Conservation (phyloP, 2,329 filamentous ascomycete species). For the Xylariaceae sp. region DNA sequence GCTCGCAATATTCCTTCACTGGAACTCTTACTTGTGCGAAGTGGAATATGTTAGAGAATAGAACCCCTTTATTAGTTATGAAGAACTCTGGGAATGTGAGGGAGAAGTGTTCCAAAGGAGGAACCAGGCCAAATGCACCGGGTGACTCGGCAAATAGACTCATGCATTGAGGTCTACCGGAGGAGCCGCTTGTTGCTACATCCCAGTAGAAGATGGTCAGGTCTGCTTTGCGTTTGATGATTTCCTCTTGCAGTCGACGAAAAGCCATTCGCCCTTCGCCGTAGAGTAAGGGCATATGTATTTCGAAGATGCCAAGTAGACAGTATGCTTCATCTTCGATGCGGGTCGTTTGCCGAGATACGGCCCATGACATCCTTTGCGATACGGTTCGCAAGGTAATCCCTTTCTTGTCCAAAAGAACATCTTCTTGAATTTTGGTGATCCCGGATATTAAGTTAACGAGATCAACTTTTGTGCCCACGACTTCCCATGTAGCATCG, state of each 20-base stretch:
- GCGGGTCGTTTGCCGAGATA: constrained; percentile 33
- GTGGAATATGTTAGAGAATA: neutral
- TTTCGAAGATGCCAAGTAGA: constrained; percentile 37
- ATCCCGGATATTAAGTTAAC: constrained; percentile 21
- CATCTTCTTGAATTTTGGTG: constrained; percentile 23
- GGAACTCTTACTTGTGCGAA: neutral
- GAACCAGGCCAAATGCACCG: neutral
- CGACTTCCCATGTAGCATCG: constrained; percentile 25
- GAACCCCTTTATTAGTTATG: constrained; percentile 9
- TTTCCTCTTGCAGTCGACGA: constrained; percentile 34
- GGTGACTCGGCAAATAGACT: constrained; percentile 11
- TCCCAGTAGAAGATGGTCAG: constrained; percentile 33
- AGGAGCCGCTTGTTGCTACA: constrained; percentile 9
- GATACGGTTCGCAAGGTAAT: constrained; percentile 18
- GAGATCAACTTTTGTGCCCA: constrained; percentile 29
- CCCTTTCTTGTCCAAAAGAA: constrained; percentile 15
- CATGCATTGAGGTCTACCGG: neutral
- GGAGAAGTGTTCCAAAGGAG: neutral
- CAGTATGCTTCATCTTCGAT: constrained; percentile 39
- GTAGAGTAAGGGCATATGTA: constrained; percentile 39
- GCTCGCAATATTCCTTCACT: no score
- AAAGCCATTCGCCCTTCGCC: constrained; percentile 37
- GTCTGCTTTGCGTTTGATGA: constrained; percentile 32
- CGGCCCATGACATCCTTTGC: constrained; percentile 37
- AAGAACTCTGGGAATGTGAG: constrained; percentile 2